Evolutionary conservation across 495 filamentous ascomycete species (phyloP), one percentile per base, ranked within the genome.

Genomic region (Bathelium albidoporum): DNA sequence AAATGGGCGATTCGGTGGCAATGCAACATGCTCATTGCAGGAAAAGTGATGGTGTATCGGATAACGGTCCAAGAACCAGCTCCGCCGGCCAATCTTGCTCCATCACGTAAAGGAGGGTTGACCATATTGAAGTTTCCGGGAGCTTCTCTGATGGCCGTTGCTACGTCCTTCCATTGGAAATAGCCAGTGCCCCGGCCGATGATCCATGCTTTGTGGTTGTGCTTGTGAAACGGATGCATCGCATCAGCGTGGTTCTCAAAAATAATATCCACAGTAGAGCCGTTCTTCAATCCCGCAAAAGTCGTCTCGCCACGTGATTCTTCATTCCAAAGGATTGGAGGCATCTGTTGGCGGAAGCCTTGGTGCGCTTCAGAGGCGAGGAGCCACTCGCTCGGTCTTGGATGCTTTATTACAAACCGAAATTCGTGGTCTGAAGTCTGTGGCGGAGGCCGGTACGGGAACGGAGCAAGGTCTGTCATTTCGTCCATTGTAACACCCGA

Each of bases 151-250:
- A 55, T 55, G 5, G 22, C 49, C 22, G 49, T 55, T 9, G 49
- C 49, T 9, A 55, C 49, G 16, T 55, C 49, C 24, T 55, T 55
- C 49, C 49, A 55, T n/a, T 24, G 49, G 24, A 55, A 55, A 29
- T 55, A 55, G 12, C 49, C 49, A 28, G 20, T 29, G 9, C 49
- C 49, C 29, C 24, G 49, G 16, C 49, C 49, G 20, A 55, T 55
- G 5, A 55, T 29, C 49, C 49, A 55, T 11, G 49, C 24, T 16
- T 55, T 55, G 24, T 55, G 49, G 49, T 55, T 55, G 16, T 55
- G 49, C 24, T 55, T 55, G 49, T 55, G 49, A 24, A 55, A 55
- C 11, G 49, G 49, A 55, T 55, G 49, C 49, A 55, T 55, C 16
- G 49, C 49, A 26, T 28, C 20, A 11, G 49, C 49, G 24, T 55